Percentiles rank a stretch among this genome's conserved stretches.
These are phyloP conservation scores for Podaxis carcinomalis DNA, from an alignment of 768 basidiomycete species.

Conservation along the genomic window DNA sequence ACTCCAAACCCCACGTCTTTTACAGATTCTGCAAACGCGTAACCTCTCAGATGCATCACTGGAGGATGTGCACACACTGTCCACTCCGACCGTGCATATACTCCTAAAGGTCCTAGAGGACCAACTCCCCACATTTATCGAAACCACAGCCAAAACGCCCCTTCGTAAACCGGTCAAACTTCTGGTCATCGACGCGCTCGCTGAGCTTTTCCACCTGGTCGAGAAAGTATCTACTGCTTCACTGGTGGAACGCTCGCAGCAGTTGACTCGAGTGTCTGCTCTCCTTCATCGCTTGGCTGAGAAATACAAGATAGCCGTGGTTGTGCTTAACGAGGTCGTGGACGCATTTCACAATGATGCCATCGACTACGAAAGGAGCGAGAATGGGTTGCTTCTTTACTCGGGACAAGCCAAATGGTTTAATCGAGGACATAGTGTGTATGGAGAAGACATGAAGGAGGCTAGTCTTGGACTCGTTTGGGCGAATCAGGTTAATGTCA, in stretches of 20 bases:
- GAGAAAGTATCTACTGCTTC: slow-evolving; percentile 56
- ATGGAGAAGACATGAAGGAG: slow-evolving; percentile 65
- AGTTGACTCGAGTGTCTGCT: slow-evolving; percentile 61
- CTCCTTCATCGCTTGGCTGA: slow-evolving; percentile 69
- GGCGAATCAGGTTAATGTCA: slow-evolving; percentile 88
- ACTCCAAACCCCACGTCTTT: slow-evolving; percentile 63
- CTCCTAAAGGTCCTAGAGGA: slow-evolving; percentile 53
- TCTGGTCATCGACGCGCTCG: slow-evolving; percentile 83
- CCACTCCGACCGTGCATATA: slow-evolving; percentile 48
- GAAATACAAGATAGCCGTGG: slow-evolving; percentile 60
- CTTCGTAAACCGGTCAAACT: slow-evolving; percentile 62
- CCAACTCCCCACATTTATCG: slow-evolving; percentile 50
- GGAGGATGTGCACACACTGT: slow-evolving; percentile 57
- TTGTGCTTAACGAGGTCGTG: slow-evolving; percentile 87
- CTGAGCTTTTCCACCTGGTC: slow-evolving; percentile 73
- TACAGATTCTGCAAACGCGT: slow-evolving; percentile 53
- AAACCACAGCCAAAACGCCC: slow-evolving; percentile 23
- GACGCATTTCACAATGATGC: slow-evolving; percentile 57
- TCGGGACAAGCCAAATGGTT: slow-evolving; percentile 76
- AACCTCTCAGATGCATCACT: slow-evolving; percentile 44
- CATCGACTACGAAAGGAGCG: slow-evolving; percentile 18
- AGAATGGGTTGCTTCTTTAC: slow-evolving; percentile 49
- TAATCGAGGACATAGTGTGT: slow-evolving; percentile 53
- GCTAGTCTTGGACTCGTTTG: slow-evolving; percentile 85
- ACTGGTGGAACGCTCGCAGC: slow-evolving; percentile 69